These are phyloP conservation scores for Histomonas meleagridis DNA, from an alignment of 208 protist genomes.

Conservation along the genomic window DNA sequence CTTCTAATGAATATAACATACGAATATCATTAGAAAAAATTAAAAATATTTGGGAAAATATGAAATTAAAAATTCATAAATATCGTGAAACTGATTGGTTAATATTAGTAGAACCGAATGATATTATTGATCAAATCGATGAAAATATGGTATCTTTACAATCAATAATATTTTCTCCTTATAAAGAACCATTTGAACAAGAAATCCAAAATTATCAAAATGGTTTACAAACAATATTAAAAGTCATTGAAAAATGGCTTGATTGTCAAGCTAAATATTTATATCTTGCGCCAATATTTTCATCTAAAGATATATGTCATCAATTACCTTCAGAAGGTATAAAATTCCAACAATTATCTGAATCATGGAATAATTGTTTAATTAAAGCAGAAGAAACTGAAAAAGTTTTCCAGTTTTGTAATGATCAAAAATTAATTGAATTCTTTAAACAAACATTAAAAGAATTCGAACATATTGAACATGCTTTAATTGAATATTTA, in stretches of 20 bases:
- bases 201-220: not conserved
- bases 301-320: conserved; percentile 19
- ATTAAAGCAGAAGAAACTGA: not conserved
- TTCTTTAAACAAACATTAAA: not conserved
- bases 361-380: not conserved
- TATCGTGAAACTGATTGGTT: conserved; percentile 37
- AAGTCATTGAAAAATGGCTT: conserved; percentile 24
- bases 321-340: conserved; percentile 32
- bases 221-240: not conserved
- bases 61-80: conserved; percentile 53
- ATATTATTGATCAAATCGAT: conserved; percentile 28
- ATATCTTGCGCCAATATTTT: conserved; percentile 28
- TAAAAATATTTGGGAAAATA: conserved; percentile 66
- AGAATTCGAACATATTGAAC: not conserved
- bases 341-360: not conserved
- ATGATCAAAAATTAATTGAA: not conserved
- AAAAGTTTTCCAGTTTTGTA: conserved; percentile 27
- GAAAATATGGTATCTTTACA: not conserved
- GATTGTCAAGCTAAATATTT: not conserved
- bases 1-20: conserved; percentile 76
- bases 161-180: not conserved
- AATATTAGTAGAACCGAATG: not conserved
- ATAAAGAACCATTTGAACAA: conserved; percentile 37
- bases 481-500: conserved; percentile 49
- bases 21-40: conserved; percentile 76